Base-by-base conservation (phyloP, 139 green algal genomes). In the Parachlorella kessleri region DNA sequence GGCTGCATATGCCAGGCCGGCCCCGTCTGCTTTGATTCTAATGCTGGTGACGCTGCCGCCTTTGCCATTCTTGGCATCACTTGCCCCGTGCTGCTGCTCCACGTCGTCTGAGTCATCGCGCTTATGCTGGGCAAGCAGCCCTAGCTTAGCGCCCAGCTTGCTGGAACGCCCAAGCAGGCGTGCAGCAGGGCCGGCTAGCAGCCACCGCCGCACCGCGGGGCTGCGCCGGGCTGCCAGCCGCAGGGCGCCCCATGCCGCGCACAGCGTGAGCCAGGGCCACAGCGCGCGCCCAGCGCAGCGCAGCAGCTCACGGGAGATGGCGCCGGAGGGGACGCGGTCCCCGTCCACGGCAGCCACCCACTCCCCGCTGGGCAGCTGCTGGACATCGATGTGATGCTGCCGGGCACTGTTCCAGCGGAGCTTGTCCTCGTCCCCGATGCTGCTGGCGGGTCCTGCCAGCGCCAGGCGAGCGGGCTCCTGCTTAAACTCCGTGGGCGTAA, bases 311-410 rank as follows among this genome's bases (percentile, higher is more conserved):
- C 10, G 18, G 10, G 48, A 59, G 48, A 59, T 59, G 54, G 35
- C 36, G 63, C 72, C 72, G 21, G 72, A 78, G 54, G 55, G 55
- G 26, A 78, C 72, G 6, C 59, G 69, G 75, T 89, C 84, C n/a
- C 84, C 84, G 33, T 89, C 84, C 64, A 89, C 81, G 28, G 66
- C 82, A 6, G 81, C 84, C 38, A 89, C 37, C 84, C 84, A 89
- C 24, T 72, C 71, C 26, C 81, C 83, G 35, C 37, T 69, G 59
- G 80, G 55, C 68, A 84, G 70, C 54, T 75, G 78, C 75, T 74
- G 59, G 36, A 65, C 84, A 38, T 89, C 84, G 9, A 88, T 55
- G 71, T 89, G 84, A 72, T 89, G 84, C 10, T 86, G 73, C 73
- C 84, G 55, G 40, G 70, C 33, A 10, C 84, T 67, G 63, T 54